Base-by-base conservation (phyloP, 805 yeast species). In the Kodamaea fukazawae region DNA sequence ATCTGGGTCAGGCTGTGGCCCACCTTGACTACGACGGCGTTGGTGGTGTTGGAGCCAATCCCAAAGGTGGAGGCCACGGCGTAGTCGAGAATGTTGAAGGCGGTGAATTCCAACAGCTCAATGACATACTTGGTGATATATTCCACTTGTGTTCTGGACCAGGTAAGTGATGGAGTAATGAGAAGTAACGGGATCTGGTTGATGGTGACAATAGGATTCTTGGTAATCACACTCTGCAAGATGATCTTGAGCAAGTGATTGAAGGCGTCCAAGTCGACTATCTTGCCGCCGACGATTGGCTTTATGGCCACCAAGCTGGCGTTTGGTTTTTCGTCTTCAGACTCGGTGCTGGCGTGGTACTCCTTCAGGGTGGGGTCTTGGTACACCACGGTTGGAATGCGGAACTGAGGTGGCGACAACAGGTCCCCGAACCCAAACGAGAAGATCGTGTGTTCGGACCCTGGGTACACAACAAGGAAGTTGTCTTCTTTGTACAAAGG, bases 361-460 rank as follows among this genome's bases (percentile, higher is more conserved):
- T 46, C 66, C 51, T 47, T 59, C 46, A 54, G 62, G 41, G 20
- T 53, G 8, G 66, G 55, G 46, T 72, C 70, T 37, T 64, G 67
- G 57, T 77, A 85, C 7, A 91, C 95, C 28, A 70, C 70, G 0
- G 96, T 81, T n/a, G 96, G 95, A 20, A 89, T 69, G 41, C 78
- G 78, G 47, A 75, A 76, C 17, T 80, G 76, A 1, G 97, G 95
- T 2, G 93, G 87, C 7, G 84, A 65, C 45, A 86, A 71, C 1
- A 85, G 70, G 38, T 77, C 82, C 50, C 84, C 95, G 18, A 90
- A 67, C 2, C 96, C 96, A 57, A 86, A 81, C 49, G 84, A 85
- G 20, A 86, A 86, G 39, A 83, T 66, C 0, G 97, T 87, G 39
- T 74, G 65, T 38, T 66, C 69, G 2, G 95, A 83, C 20, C 96